These are phyloP conservation scores for Calonectria leucothoes DNA, from an alignment of 2,329 filamentous ascomycete genomes.

Conservation along the genomic window DNA sequence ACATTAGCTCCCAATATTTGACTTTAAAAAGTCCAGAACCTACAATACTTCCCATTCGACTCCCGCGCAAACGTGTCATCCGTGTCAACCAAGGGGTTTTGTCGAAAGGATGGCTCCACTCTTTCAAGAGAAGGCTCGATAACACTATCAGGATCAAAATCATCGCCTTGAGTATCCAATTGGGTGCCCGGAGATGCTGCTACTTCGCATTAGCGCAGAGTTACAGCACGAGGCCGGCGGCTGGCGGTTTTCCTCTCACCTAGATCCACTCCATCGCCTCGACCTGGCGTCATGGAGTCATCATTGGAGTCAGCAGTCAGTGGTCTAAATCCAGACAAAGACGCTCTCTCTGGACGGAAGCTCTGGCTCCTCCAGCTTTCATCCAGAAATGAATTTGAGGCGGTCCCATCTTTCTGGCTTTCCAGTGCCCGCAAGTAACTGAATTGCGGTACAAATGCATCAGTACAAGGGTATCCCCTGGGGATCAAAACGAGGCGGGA, in stretches of 20 bases:
- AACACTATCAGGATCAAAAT: background rate
- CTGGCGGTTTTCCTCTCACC: background rate
- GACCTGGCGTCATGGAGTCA: background rate
- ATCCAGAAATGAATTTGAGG: background rate
- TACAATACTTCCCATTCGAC: slow-evolving; percentile 36
- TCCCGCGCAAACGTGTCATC: slow-evolving; percentile 37
- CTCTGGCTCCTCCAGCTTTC: background rate
- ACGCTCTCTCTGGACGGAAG: background rate
- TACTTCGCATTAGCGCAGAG: background rate
- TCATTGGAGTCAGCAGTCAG: background rate
- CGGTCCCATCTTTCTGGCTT: slow-evolving; percentile 27
- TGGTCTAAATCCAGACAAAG: background rate
- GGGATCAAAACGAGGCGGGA: background rate
- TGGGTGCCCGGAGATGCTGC: slow-evolving; percentile 3
- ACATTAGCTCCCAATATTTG: background rate
- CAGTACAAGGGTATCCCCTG: background rate
- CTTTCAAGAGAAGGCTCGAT: slow-evolving; percentile 16
- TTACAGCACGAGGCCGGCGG: background rate
- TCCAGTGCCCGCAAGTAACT: slow-evolving; percentile 41
- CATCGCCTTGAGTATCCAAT: slow-evolving; percentile 24
- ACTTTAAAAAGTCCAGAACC: background rate
- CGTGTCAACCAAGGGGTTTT: slow-evolving; percentile 40
- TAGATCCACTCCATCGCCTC: background rate
- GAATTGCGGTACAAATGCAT: background rate
- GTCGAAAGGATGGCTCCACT: slow-evolving; percentile 37